Percentiles rank a stretch among this genome's conserved stretches.
Evolutionary conservation across 169 alveolate species (phyloP).

Genomic region (Cryptosporidium tyzzeri): DNA sequence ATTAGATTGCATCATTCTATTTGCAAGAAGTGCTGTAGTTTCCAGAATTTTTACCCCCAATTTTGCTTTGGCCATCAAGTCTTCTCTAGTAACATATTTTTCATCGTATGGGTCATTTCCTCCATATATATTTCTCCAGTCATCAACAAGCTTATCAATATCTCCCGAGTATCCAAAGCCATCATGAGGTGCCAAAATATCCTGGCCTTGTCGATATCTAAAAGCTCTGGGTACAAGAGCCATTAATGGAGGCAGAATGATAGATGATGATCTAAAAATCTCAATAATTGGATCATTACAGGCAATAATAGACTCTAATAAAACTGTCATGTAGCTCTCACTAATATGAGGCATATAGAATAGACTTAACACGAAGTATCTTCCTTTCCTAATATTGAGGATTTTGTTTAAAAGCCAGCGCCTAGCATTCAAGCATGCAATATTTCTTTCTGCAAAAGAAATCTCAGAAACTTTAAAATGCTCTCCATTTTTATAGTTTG

Average conservation of each 20-base stretch:
- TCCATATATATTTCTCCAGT: conserved; percentile 22
- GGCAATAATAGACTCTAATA: conserved; percentile 45
- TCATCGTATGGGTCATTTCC: conserved; percentile 26
- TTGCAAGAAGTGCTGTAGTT: conserved; percentile 64
- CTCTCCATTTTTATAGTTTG: background rate
- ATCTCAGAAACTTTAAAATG: conserved; percentile 5
- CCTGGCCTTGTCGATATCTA: conserved; percentile 63
- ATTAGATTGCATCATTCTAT: conserved; percentile 52
- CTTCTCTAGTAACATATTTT: conserved; percentile 33
- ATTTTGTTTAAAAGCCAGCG: conserved; percentile 65
- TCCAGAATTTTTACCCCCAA: conserved; percentile 49
- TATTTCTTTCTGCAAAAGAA: conserved; percentile 10
- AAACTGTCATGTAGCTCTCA: conserved; percentile 39
- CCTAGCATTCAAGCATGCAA: conserved; percentile 50
- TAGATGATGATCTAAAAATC: conserved; percentile 48
- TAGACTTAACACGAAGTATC: conserved; percentile 36
- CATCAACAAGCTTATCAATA: conserved; percentile 7
- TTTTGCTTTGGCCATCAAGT: conserved; percentile 39
- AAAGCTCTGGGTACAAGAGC: conserved; percentile 71
- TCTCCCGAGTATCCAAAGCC: conserved; percentile 48
- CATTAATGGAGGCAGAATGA: conserved; percentile 62
- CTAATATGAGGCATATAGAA: conserved; percentile 73
- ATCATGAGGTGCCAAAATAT: conserved; percentile 56
- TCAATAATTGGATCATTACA: conserved; percentile 11
- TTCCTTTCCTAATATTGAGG: conserved; percentile 53